Base-by-base conservation (phyloP, 345 rosid species). In the Acer saccharum region DNA sequence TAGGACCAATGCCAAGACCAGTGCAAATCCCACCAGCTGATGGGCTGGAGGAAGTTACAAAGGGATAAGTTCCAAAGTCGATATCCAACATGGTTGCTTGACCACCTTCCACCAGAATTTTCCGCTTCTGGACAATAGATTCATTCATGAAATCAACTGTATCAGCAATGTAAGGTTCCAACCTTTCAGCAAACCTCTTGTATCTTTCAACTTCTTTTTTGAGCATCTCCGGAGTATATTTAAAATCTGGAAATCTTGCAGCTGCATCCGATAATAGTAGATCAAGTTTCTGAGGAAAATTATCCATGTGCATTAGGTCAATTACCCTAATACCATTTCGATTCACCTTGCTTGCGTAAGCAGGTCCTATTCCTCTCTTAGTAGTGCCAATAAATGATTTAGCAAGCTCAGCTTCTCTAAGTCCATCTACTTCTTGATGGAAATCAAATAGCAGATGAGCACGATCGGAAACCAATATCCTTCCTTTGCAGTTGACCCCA, bases 51-150 rank as follows among this genome's bases (percentile, higher is more conserved):
- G 99, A 94, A 77, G 99, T 96, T 32, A 96, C 99, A 78, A 94
- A 96, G 20, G 99, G 99, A 78, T 96, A 96, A 13, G 98, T 96
- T 72, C 98, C 98, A 80, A 94, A 94, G 77, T 96, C 99, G 76
- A 94, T 86, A 68, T 96, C 99, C 74, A 96, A 81, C 99, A 96
- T 96, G 18, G 99, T 92, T 29, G 99, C 99, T 77, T 96, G 99
- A 78, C 99, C 98, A 80, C 99, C 99, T 88, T 96, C 99, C 9
- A 96, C 95, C 90, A 94, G 83, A 83, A 96, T 86, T 81, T 84
- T 96, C 77, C 92, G 93, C 83, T 91, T 91, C 84, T 90, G 89
- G 8, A 80, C 77, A 71, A 96, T 92, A 2, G 93, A 88, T 39
- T 96, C 97, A 69, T 94, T 91, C 84, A 96, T 84, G 70, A 95